phyloP scores from a whole-genome alignment of 2,329 filamentous ascomycete genomes.

The Colletotrichum sp. region DNA sequence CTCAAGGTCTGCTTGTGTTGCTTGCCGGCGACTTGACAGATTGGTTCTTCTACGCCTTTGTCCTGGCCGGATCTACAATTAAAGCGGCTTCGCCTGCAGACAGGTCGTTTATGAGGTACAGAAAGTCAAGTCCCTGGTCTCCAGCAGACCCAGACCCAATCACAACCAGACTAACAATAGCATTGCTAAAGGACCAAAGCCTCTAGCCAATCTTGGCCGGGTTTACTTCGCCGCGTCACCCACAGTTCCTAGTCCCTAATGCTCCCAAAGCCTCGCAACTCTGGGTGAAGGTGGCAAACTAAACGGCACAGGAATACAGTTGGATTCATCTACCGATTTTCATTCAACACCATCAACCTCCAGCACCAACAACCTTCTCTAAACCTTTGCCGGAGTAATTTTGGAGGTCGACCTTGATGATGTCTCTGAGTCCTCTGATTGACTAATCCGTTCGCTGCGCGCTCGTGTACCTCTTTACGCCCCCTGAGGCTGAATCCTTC shows the following conservation, averaged over 20 bases:
- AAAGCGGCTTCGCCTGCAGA: background rate
- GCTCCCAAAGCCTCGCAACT: background rate
- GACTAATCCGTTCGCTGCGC: background rate
- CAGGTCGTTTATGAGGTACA: background rate
- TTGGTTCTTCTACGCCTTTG: background rate
- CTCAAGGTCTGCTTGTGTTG: background rate
- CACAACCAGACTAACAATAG: background rate
- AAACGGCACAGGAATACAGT: background rate
- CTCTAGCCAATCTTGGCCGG: background rate
- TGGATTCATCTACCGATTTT: background rate
- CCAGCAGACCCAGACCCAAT: background rate
- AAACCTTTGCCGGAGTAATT: background rate
- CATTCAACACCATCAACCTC: background rate
- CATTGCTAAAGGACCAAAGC: background rate
- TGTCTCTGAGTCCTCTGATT: background rate
- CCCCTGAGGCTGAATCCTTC: background rate
- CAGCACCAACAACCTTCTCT: background rate
- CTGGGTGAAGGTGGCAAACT: background rate
- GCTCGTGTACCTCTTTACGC: background rate
- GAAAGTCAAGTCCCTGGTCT: background rate
- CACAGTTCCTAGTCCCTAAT: background rate
- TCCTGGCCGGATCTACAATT: background rate
- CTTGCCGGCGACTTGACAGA: background rate
- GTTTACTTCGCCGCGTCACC: background rate
- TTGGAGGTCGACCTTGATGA: background rate